Conservation (phyloP, 495 filamentous ascomycete species). For the Beverwykella pulmonaria region DNA sequence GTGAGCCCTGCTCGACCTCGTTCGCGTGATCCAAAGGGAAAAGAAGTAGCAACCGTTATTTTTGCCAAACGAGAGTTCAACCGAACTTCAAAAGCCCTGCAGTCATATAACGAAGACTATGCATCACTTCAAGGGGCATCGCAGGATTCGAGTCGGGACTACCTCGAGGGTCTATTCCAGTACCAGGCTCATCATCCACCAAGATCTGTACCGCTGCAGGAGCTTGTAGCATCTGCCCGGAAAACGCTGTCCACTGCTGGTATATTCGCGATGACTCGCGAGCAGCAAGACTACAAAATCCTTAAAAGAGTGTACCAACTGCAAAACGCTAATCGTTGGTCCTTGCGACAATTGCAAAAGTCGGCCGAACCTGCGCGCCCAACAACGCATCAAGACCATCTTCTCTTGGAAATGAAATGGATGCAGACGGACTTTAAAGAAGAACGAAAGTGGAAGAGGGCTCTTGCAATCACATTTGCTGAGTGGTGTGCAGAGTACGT, state of each 20-base stretch:
- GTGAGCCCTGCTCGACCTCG: slow-evolving; percentile 38
- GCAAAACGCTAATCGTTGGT: slow-evolving; percentile 87
- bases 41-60: slow-evolving; percentile 76
- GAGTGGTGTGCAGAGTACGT: slow-evolving; percentile 81
- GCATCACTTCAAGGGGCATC: slow-evolving; percentile 53
- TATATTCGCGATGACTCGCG: slow-evolving; percentile 72
- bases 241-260: slow-evolving; percentile 82
- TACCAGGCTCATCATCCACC: slow-evolving; percentile 65
- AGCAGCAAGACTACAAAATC: slow-evolving; percentile 81
- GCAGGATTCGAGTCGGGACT: slow-evolving; percentile 66
- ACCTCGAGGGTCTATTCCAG: slow-evolving; percentile 77
- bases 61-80: slow-evolving; percentile 63
- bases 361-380: slow-evolving; percentile 75
- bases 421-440: slow-evolving; percentile 94
- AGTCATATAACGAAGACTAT: slow-evolving; percentile 46
- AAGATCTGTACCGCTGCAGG: slow-evolving; percentile 64
- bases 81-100: slow-evolving; percentile 20
- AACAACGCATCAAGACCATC: slow-evolving; percentile 76
- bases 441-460: slow-evolving; percentile 90
- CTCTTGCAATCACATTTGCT: slow-evolving; percentile 74
- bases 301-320: slow-evolving; percentile 82
- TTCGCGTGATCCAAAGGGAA: slow-evolving; percentile 59
- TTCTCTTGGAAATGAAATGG: slow-evolving; percentile 93
- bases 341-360: slow-evolving; percentile 80
- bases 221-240: slow-evolving; percentile 70